Evolutionary conservation across 768 basidiomycete genomes (phyloP).

Genomic region (Cubamyces lactineus): DNA sequence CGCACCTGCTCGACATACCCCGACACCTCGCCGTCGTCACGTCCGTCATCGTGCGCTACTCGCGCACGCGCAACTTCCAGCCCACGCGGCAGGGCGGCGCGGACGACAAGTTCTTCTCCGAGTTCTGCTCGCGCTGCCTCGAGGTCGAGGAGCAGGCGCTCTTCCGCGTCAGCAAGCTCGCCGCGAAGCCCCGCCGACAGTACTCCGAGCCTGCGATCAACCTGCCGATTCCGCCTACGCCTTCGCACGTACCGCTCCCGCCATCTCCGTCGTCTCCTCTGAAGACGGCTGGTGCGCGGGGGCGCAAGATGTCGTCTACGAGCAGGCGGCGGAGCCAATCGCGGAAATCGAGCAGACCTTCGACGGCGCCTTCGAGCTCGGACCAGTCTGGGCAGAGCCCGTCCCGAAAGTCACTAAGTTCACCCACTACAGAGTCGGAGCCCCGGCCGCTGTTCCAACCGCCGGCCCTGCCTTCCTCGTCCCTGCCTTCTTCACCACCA

Average conservation of each 20-base stretch:
- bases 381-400: slow-evolving; percentile 17
- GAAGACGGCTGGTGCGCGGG: slow-evolving; percentile 9
- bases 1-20: slow-evolving; percentile 77
- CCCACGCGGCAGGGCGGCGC: slow-evolving; percentile 3
- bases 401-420: slow-evolving; percentile 6
- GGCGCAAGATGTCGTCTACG: slow-evolving; percentile 24
- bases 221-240: slow-evolving; percentile 18
- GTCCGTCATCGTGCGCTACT: slow-evolving; percentile 72
- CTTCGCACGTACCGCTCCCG: slow-evolving; percentile 14
- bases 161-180: slow-evolving; percentile 64
- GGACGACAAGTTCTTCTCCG: slow-evolving; percentile 48
- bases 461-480: background rate
- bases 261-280: slow-evolving; percentile 25
- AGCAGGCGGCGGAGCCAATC: background rate
- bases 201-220: slow-evolving; percentile 19
- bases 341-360: slow-evolving; percentile 28
- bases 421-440: background rate
- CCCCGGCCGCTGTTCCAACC: slow-evolving; percentile 10
- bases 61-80: slow-evolving; percentile 43
- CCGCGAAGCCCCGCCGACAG: slow-evolving; percentile 30
- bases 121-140: slow-evolving; percentile 63
- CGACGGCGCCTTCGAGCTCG: slow-evolving; percentile 50
- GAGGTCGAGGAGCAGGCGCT: slow-evolving; percentile 75
- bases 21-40: slow-evolving; percentile 77
- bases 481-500: slow-evolving; percentile 1